Base-by-base conservation (phyloP, 1,284 basidiomycete genomes). In the Rhodotorula sp. region DNA sequence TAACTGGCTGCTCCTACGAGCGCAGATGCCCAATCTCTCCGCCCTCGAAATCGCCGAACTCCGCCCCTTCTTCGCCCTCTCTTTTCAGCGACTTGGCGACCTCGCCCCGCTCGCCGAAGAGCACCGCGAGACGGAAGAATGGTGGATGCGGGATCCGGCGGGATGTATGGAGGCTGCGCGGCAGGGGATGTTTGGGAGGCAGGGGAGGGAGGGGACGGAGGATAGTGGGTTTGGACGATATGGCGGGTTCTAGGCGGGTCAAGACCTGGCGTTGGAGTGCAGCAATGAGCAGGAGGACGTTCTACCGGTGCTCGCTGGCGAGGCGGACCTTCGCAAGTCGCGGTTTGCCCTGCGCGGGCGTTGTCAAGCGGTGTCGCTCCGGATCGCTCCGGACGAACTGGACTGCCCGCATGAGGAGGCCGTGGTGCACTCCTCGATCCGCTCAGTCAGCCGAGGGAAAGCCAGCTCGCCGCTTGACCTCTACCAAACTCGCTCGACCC, bases 31-130 rank as follows among this genome's bases (percentile, higher is more conserved):
- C 5, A 91, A 93, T 76, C 83, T 95, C 32, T 91, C 89, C 66
- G 88, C 91, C 0, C 88, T 94, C 86, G 93, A 96, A 80, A 88
- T 96, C 81, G 91, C 91, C 81, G 93, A 95, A 80, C 88, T 95
- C 73, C 86, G 91, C 59, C 91, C 92, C 3, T 91, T 93, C 83
- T 91, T 95, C 76, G 48, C 67, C 9, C 64, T 75, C 27, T 70
- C 77, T 5, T 74, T 76, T 51, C 52, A 63, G 30, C 74, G 77
- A 2, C 49, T 78, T 20, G 30, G 63, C 7, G 47, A 61, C 30
- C 67, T 78, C 47, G 74, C 76, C 52, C 77, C 76, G 11, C 59
- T 64, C 19, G 64, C 64, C 17, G 76, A 77, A 10, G 46, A 51
- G 53, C 62, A 66, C 59, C 65, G 66, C 44, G 62, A 68, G 54